Base-by-base conservation (phyloP, 768 basidiomycete genomes). In the Mycena floridula region DNA sequence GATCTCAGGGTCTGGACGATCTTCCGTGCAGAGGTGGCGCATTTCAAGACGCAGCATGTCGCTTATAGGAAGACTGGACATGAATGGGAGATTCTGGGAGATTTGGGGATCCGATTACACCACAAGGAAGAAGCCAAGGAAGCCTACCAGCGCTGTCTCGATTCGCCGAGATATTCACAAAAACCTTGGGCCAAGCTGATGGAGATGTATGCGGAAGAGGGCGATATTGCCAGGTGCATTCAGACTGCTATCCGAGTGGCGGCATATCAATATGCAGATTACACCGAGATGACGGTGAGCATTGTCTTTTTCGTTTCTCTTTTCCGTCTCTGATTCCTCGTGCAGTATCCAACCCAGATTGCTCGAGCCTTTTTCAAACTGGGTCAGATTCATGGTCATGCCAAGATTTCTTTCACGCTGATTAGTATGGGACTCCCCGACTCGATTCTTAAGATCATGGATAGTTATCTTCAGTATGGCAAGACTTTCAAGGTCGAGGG, bases 91-190 rank as follows among this genome's bases (percentile, higher is more conserved):
- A 95, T 98, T 37, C 72, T 99, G 20, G 96, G 95, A 7, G 96
- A 98, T 58, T 68, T 99, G 18, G 96, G 94, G 7, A 56, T 86
- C 37, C 82, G 96, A n/a, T 62, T 99, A 44, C 89, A 95, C 57
- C 96, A 98, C 68, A 94, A 91, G 62, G 96, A 99, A 58, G 96
- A 99, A 58, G 93, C 92, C 26, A 98, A 99, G 65, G 96, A 99
- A 59, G 94, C 93, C 4, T 99, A 86, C 59, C 92, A 96, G 59
- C 82, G 94, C 7, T 93, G 92, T 63, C 78, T 98, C 26, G 96
- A 98, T 53, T 72, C 81, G 25, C 76, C 82, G 21, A 73, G 86
- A 20, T 98, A 96, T 64, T 85, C 88, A 4, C 76, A 82, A 47
- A 97, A 95, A 62, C 93, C 94, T 4, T 94, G 96, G 91, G 67